Conservation (phyloP, 208 protist species). For the Trypanosoma grayi region DNA sequence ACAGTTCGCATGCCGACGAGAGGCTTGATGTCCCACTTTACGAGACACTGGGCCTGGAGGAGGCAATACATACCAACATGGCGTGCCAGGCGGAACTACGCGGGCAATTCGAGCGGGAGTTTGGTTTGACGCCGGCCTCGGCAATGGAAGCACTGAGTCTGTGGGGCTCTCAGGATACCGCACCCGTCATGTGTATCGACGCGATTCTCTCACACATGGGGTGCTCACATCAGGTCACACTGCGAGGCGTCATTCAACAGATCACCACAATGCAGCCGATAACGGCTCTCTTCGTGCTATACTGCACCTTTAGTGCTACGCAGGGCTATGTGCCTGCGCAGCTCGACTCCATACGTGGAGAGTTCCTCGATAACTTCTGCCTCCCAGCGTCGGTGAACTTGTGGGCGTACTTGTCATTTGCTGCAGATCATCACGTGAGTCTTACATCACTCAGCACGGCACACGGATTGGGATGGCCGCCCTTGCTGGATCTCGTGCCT, state of each 20-base stretch:
- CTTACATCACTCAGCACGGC: conserved; percentile 7
- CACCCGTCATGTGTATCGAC: conserved; percentile 49
- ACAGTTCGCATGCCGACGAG: conserved; percentile 3
- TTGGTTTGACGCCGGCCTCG: conserved; percentile 33
- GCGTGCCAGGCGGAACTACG: conserved; percentile 32
- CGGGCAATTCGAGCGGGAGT: conserved; percentile 20
- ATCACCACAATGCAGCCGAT: conserved; percentile 33
- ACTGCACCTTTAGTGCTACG: conserved; percentile 32
- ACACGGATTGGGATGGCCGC: conserved; percentile 29
- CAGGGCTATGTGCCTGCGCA: conserved; percentile 12
- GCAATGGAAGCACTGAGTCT: conserved; percentile 24
- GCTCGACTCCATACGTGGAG: conserved; percentile 27
- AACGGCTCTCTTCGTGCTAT: conserved; percentile 60
- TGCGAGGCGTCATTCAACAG: conserved; percentile 31
- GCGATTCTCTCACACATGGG: conserved; percentile 39
- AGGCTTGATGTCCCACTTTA: conserved; percentile 29
- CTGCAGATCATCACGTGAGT: conserved; percentile 52
- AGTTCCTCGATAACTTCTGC: conserved; percentile 48
- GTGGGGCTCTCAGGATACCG: conserved; percentile 28
- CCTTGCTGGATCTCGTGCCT: conserved; percentile 39
- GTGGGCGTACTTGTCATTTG: conserved; percentile 55
- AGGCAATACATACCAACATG: conserved; percentile 14
- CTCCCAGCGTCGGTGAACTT: conserved; percentile 31
- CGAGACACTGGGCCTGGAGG: conserved; percentile 39
- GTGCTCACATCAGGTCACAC: conserved; percentile 25